A percentile compares a stretch with the other conserved stretches of the same genome.
Evolutionary conservation across 345 rosid species (phyloP).

Genomic region (Clausena lansium): DNA sequence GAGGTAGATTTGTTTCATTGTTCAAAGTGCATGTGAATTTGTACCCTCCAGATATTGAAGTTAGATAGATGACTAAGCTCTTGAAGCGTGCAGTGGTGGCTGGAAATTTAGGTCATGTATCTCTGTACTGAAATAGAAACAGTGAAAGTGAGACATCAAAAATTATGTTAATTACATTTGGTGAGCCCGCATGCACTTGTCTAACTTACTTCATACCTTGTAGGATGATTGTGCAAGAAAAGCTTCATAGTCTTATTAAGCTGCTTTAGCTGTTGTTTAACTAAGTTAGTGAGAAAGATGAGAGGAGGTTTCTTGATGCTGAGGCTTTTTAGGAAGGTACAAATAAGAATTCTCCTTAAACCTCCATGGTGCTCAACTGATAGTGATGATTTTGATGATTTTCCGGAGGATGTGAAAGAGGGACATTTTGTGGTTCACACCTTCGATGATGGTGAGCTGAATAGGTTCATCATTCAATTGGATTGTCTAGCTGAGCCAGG

Average conservation of each 20-base stretch:
- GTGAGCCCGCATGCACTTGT: not conserved
- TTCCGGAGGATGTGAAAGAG: conserved; percentile 14
- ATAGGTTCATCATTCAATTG: conserved; percentile 19
- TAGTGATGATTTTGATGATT: not conserved
- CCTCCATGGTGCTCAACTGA: not conserved
- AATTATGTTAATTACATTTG: not conserved
- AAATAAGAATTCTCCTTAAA: not conserved
- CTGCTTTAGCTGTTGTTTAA: not conserved
- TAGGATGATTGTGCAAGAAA: not conserved
- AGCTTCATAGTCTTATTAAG: not conserved
- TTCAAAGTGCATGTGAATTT: conserved; percentile 8
- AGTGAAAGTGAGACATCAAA: conserved; percentile 8
- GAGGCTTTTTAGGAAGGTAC: not conserved
- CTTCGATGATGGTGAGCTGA: conserved; percentile 4
- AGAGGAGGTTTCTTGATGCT: conserved; percentile 2
- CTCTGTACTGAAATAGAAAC: not conserved
- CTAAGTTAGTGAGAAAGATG: not conserved
- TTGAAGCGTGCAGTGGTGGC: not conserved
- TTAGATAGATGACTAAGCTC: not conserved
- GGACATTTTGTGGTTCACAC: conserved; percentile 24
- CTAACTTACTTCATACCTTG: not conserved
- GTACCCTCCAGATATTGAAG: not conserved
- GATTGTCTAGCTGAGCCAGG: conserved; percentile 16
- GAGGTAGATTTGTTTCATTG: not conserved
- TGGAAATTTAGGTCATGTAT: not conserved